Evolutionary conservation across 2,329 filamentous ascomycete species (phyloP).

Genomic region (Aspergillus nomiae): DNA sequence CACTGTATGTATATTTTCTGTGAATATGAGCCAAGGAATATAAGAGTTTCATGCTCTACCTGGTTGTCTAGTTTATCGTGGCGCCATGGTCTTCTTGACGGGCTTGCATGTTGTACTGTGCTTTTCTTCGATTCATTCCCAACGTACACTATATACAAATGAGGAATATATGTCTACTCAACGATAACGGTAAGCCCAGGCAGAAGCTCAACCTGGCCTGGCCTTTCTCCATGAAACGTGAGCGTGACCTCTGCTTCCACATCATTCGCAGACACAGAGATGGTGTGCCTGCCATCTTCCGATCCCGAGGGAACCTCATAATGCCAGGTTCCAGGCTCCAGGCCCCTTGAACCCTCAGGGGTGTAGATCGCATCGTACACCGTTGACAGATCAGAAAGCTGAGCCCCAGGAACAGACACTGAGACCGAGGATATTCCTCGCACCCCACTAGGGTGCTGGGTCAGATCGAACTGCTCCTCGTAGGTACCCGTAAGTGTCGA

Average conservation of each 20-base stretch:
- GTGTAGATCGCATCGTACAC: not conserved
- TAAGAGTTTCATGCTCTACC: too few species aligned
- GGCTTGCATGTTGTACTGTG: too few species aligned
- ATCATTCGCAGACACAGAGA: not conserved
- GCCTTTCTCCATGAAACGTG: not conserved
- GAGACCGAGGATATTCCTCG: not conserved
- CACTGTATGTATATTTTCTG: too few species aligned
- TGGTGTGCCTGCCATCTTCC: not conserved
- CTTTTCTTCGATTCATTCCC: too few species aligned
- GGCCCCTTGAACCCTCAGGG: not conserved
- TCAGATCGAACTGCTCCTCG: not conserved
- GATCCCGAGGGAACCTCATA: not conserved
- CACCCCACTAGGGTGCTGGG: not conserved
- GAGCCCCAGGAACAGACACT: not conserved
- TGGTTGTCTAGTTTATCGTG: too few species aligned
- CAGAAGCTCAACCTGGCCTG: not conserved
- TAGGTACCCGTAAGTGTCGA: not conserved
- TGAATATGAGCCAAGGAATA: too few species aligned
- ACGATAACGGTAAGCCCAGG: not conserved
- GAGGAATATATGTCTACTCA: not conserved
- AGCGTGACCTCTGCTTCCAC: not conserved
- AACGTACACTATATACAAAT: not conserved
- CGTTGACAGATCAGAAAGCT: not conserved
- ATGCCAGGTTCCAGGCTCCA: not conserved
- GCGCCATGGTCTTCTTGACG: too few species aligned